These are phyloP conservation scores for Dioscorea cayenensis DNA, from an alignment of 116 monocot species.

Conservation along the genomic window DNA sequence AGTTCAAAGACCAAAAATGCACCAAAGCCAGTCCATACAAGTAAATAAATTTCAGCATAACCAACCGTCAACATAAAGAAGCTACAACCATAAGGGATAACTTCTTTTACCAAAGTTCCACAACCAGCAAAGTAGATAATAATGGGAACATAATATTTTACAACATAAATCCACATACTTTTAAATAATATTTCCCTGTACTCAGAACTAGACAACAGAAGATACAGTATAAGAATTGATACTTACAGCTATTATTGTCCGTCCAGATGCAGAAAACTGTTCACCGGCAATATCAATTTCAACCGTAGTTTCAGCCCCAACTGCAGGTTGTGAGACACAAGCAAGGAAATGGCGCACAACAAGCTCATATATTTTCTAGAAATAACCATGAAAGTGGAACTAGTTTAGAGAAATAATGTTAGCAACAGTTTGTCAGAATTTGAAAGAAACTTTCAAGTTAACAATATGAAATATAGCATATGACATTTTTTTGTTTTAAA, in stretches of 20 bases:
- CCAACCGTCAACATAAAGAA: too few relatives aligned
- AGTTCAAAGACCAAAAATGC: too few relatives aligned
- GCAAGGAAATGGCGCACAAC: slow-evolving; percentile 97
- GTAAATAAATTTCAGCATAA: too few relatives aligned
- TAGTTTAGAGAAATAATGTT: neutral
- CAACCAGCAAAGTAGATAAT: neutral
- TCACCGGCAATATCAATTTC: slow-evolving; percentile 97
- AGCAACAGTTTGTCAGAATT: neutral
- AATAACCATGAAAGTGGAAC: neutral
- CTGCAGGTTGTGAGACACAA: slow-evolving; percentile 94
- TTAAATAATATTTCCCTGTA: too few relatives aligned
- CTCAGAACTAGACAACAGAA: neutral
- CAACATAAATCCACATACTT: neutral
- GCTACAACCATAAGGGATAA: too few relatives aligned
- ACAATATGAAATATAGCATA: too few relatives aligned
- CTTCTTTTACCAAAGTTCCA: neutral
- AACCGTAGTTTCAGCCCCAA: slow-evolving; percentile 90
- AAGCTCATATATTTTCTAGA: slow-evolving; percentile 90
- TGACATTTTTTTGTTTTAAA: too few relatives aligned
- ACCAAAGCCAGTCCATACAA: too few relatives aligned
- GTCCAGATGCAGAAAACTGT: slow-evolving; percentile 86
- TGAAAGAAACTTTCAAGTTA: neutral
- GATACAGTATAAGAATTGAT: neutral
- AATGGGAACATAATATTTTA: neutral
- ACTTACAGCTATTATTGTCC: slow-evolving; percentile 71